Conservation (phyloP, 1,284 basidiomycete species). For the Boletus austroedulis region DNA sequence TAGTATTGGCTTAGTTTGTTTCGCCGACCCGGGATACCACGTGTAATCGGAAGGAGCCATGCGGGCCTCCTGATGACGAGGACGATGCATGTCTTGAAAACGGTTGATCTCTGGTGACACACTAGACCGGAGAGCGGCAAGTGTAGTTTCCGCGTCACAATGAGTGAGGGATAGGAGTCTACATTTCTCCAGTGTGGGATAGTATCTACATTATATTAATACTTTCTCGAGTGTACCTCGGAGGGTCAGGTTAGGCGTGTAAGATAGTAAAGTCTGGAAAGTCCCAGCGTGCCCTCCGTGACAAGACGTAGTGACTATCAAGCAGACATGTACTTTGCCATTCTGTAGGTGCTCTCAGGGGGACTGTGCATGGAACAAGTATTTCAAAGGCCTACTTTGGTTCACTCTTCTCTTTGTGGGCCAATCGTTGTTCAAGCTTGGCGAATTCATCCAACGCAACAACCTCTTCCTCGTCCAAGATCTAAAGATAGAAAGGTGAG, state of each 20-base stretch:
- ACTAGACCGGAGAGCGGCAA: background rate
- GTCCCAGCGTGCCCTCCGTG: background rate
- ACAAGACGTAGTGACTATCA: conserved; percentile 22
- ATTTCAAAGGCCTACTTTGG: conserved; percentile 32
- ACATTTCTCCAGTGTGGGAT: background rate
- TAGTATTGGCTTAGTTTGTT: conserved; percentile 12
- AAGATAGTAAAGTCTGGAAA: background rate
- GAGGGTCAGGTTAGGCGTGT: background rate
- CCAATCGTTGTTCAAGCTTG: conserved; percentile 83
- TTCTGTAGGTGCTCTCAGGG: conserved; percentile 40
- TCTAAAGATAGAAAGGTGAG: conserved; percentile 42
- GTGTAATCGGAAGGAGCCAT: background rate
- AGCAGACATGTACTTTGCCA: conserved; percentile 74
- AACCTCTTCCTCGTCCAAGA: conserved; percentile 87
- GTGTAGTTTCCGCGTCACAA: background rate
- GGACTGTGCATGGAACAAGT: conserved; percentile 10
- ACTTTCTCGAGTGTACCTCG: conserved; percentile 36
- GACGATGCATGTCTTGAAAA: background rate
- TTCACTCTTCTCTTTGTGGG: conserved; percentile 39
- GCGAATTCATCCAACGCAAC: conserved; percentile 88
- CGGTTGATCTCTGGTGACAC: background rate
- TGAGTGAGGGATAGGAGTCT: background rate
- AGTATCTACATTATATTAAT: conserved; percentile 32
- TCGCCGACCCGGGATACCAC: conserved; percentile 18
- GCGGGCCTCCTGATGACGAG: background rate